A percentile compares a stretch with the other conserved stretches of the same genome.
Evolutionary conservation across 352 stramenopile species (phyloP).

Genomic region (Globisporangium rhizosaccharum): DNA sequence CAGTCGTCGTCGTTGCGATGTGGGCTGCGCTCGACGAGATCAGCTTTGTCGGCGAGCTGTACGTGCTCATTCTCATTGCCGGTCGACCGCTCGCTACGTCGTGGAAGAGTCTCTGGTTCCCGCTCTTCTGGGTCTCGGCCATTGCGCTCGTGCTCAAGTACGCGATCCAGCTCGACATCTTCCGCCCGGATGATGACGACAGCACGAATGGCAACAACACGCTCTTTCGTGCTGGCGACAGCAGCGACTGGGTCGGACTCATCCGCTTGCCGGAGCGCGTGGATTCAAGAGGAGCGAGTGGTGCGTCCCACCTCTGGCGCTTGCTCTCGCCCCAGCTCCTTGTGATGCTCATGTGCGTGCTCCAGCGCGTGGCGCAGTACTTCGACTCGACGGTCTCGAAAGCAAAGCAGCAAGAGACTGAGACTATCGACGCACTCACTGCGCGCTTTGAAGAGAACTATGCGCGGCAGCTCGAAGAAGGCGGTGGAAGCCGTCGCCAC

Average conservation of each 20-base stretch:
- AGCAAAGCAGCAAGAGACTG: conserved; percentile 25
- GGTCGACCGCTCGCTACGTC: conserved; percentile 45
- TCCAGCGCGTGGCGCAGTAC: conserved; percentile 71
- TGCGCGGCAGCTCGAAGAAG: conserved; percentile 31
- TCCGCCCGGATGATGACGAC: conserved; percentile 27
- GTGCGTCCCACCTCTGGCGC: conserved; percentile 41
- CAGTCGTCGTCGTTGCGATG: conserved; percentile 67
- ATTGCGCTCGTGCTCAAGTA: conserved; percentile 57
- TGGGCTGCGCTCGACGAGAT: conserved; percentile 54
- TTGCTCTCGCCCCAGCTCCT: conserved; percentile 49
- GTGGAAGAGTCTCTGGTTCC: conserved; percentile 75
- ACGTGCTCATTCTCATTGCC: conserved; percentile 56
- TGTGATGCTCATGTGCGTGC: conserved; percentile 66
- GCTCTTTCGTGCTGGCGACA: conserved; percentile 41
- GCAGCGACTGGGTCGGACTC: conserved; percentile 52
- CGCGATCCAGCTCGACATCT: conserved; percentile 55
- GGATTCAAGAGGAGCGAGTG: conserved; percentile 12
- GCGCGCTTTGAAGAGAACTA: conserved; percentile 47
- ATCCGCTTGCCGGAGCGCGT: conserved; percentile 46
- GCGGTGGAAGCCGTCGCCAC: conserved; percentile 22
- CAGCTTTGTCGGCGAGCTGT: conserved; percentile 57
- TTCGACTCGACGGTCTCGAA: conserved; percentile 48
- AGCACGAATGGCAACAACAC: conserved; percentile 13
- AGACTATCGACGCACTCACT: conserved; percentile 31
- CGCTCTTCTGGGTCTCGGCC: conserved; percentile 71